Evolutionary conservation across 495 filamentous ascomycete genomes (phyloP).

Genomic region (Talaromyces thailandensis): DNA sequence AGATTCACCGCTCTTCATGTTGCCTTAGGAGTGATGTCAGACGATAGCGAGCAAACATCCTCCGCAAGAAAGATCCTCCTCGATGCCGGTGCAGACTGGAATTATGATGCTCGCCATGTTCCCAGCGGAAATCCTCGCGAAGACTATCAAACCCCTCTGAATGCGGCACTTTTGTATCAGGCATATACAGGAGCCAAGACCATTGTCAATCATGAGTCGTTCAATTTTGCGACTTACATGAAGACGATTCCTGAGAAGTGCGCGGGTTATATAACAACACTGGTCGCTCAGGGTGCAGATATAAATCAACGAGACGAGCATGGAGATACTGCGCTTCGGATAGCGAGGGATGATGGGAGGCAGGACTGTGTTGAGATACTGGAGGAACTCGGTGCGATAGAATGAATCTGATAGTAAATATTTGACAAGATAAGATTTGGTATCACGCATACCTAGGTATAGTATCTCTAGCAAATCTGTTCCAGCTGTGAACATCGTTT

Average conservation of each 20-base stretch:
- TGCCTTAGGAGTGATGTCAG: not conserved
- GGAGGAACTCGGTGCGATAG: not conserved
- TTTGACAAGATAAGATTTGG: no score
- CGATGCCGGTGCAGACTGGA: not conserved
- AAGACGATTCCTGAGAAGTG: not conserved
- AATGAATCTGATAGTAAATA: not conserved
- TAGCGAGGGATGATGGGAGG: not conserved
- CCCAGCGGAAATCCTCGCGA: not conserved
- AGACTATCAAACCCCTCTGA: not conserved
- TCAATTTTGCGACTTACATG: not conserved
- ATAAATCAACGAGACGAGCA: not conserved
- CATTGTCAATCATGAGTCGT: not conserved
- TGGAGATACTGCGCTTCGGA: not conserved
- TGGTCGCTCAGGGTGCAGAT: not conserved
- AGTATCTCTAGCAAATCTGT: not conserved
- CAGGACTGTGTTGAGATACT: not conserved
- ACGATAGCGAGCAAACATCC: not conserved
- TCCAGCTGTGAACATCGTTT: no score
- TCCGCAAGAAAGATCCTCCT: not conserved
- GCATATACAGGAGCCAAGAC: not conserved
- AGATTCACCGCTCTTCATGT: not conserved
- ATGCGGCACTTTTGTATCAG: not conserved
- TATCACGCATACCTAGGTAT: no score
- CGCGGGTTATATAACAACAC: not conserved
- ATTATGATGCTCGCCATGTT: not conserved